Evolutionary conservation across 2,329 filamentous ascomycete genomes (phyloP).

Genomic region (Fusarium chlamydosporum): DNA sequence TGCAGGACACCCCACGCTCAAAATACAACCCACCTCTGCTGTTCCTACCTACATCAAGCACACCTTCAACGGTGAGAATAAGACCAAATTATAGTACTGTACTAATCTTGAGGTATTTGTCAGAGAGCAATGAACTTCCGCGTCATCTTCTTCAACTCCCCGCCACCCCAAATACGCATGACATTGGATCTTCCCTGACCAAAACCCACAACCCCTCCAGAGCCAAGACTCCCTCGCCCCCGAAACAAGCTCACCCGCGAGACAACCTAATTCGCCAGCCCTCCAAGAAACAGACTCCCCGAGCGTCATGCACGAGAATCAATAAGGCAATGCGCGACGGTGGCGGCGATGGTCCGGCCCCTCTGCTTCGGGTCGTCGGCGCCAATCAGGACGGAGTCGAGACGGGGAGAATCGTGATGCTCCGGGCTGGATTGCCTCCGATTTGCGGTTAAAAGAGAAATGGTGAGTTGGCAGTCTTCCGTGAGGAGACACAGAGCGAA

Average conservation of each 20-base stretch:
- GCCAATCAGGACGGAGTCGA: constrained; percentile 28
- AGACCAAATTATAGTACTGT: too few relatives aligned
- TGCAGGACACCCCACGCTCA: constrained; percentile 14
- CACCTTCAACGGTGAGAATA: background rate
- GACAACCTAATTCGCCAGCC: constrained; percentile 25
- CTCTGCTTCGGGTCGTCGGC: constrained; percentile 45
- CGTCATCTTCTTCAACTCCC: background rate
- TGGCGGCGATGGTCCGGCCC: constrained; percentile 43
- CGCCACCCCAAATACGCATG: constrained; percentile 1
- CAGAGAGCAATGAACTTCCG: background rate
- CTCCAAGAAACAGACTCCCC: constrained; percentile 39
- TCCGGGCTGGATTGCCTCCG: background rate
- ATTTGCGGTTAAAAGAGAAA: constrained; percentile 7
- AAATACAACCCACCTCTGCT: constrained; percentile 6
- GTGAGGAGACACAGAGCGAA: background rate
- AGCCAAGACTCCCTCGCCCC: constrained; percentile 17
- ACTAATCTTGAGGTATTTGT: background rate
- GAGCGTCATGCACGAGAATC: constrained; percentile 42
- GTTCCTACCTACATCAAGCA: background rate
- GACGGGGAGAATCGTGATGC: constrained; percentile 39
- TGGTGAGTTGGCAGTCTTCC: constrained; percentile 14
- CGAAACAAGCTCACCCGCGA: constrained; percentile 33
- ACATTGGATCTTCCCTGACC: background rate
- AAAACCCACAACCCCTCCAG: background rate
- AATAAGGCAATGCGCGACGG: constrained; percentile 43